A percentile compares a stretch with the other conserved stretches of the same genome.
These are phyloP conservation scores for Daldinia bambusicola DNA, from an alignment of 495 filamentous ascomycete species.

Conservation along the genomic window DNA sequence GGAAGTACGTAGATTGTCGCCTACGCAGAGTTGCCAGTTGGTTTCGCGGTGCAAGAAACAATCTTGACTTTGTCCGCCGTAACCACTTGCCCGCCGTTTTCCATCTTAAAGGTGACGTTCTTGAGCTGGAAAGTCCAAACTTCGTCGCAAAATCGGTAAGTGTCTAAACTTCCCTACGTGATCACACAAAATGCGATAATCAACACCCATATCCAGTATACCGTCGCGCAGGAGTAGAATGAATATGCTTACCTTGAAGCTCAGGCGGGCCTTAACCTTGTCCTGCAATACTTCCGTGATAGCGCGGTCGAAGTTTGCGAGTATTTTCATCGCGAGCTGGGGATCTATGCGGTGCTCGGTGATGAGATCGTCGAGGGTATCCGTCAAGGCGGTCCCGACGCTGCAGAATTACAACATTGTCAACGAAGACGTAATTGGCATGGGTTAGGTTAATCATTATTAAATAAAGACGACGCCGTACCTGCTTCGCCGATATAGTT, in stretches of 20 bases:
- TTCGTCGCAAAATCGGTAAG: slow-evolving; percentile 99
- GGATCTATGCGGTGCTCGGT: slow-evolving; percentile 93
- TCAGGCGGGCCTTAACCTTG: slow-evolving; percentile 88
- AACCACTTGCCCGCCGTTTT: slow-evolving; percentile 70
- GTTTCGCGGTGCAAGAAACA: slow-evolving; percentile 92
- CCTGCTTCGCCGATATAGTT: slow-evolving; percentile 98
- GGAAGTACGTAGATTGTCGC: background rate
- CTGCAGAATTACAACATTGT: slow-evolving; percentile 62
- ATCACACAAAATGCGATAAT: slow-evolving; percentile 5
- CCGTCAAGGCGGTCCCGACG: slow-evolving; percentile 89
- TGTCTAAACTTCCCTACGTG: slow-evolving; percentile 90
- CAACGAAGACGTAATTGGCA: slow-evolving; percentile 33
- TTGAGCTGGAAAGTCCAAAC: slow-evolving; percentile 99
- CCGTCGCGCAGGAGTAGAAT: background rate
- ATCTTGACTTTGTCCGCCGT: slow-evolving; percentile 91
- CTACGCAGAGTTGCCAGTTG: slow-evolving; percentile 61
- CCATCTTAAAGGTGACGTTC: slow-evolving; percentile 96
- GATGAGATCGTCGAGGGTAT: slow-evolving; percentile 96
- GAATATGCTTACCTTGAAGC: slow-evolving; percentile 82
- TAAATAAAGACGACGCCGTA: slow-evolving; percentile 57
- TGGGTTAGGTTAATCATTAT: slow-evolving; percentile 2
- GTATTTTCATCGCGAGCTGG: slow-evolving; percentile 97
- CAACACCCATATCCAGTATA: background rate
- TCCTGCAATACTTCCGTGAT: slow-evolving; percentile 89
- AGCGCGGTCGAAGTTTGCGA: slow-evolving; percentile 89